Evolutionary conservation across 1,139 yeast species (phyloP).

Genomic region (Pichia sp.): DNA sequence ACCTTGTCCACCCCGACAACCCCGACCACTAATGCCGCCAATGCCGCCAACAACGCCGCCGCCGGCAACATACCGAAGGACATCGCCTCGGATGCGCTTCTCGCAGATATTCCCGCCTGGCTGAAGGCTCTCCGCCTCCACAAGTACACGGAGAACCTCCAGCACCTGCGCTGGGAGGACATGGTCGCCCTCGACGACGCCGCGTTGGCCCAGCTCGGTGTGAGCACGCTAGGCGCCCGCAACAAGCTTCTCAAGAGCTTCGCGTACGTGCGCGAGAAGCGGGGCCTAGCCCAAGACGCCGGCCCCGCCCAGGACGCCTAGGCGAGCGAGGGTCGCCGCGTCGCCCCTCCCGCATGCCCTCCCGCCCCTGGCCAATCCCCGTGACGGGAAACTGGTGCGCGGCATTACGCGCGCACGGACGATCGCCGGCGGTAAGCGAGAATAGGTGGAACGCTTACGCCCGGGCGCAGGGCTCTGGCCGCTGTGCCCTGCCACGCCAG

Average conservation of each 20-base stretch:
- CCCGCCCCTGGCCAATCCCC: not conserved
- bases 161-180: conserved; percentile 73
- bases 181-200: conserved; percentile 67
- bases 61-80: conserved; percentile 49
- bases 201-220: conserved; percentile 73
- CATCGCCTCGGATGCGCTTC: conserved; percentile 57
- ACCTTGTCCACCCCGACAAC: not conserved
- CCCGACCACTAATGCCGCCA: no score
- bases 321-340: no score
- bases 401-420: no score
- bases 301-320: not conserved
- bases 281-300: not conserved
- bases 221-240: conserved; percentile 90
- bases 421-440: no score
- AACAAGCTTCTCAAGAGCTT: conserved; percentile 89
- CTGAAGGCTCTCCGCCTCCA: conserved; percentile 82
- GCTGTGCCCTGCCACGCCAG: no score
- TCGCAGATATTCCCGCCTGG: conserved; percentile 89
- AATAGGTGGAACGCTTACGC: no score
- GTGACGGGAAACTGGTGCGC: not conserved
- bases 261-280: conserved; percentile 59
- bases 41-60: not conserved
- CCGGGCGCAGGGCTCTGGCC: no score
- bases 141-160: conserved; percentile 83
- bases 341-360: no score